Evolutionary conservation across 2,329 filamentous ascomycete species (phyloP).

Genomic region (Dothistroma septosporum): DNA sequence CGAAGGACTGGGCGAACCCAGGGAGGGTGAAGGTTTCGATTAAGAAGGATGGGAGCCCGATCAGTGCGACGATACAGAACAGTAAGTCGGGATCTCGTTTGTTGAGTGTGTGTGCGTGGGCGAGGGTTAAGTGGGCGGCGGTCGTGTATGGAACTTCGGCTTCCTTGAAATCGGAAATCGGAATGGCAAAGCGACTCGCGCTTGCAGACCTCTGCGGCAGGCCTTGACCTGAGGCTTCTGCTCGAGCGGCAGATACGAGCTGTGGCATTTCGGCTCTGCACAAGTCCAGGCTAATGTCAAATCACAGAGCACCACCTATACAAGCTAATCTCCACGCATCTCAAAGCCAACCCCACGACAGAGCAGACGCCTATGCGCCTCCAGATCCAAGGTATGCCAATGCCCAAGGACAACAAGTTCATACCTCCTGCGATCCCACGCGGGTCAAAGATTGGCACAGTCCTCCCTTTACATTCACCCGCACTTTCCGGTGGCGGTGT

Average conservation of each 20-base stretch:
- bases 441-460: constrained; percentile 83
- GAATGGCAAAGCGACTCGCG: not conserved
- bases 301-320: constrained; percentile 82
- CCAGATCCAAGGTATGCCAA: constrained; percentile 68
- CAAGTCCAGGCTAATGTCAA: constrained; percentile 7
- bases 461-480: constrained; percentile 81
- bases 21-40: constrained; percentile 79
- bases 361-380: constrained; percentile 67
- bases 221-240: not conserved
- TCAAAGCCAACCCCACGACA: constrained; percentile 73
- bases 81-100: constrained; percentile 47
- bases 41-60: constrained; percentile 54
- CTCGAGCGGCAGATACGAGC: not conserved
- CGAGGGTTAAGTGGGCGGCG: too few species aligned
- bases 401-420: constrained; percentile 50
- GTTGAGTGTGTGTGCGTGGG: not conserved
- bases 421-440: constrained; percentile 64
- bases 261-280: not conserved
- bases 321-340: constrained; percentile 69
- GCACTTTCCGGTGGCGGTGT: constrained; percentile 91
- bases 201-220: not conserved
- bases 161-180: too few species aligned
- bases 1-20: constrained; percentile 96
- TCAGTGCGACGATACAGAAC: constrained; percentile 56
- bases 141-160: too few species aligned